phyloP scores from a whole-genome alignment of 352 stramenopile species.

The Pythium chondricola region DNA sequence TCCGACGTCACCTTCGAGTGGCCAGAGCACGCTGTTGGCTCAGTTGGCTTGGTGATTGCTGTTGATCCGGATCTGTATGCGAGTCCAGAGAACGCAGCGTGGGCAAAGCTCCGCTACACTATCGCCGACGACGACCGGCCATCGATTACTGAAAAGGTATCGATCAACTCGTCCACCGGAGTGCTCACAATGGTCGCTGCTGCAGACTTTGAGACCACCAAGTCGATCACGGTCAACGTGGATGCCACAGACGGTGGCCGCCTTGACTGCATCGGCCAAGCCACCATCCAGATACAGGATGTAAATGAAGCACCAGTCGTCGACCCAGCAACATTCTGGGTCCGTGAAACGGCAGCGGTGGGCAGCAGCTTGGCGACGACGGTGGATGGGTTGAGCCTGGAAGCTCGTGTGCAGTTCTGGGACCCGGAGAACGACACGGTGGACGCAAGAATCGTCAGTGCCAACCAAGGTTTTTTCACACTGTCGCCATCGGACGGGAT shows the following conservation, averaged over 20 bases:
- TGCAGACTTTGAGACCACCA: constrained; percentile 17
- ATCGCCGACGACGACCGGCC: constrained; percentile 1
- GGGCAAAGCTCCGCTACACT: constrained; percentile 11
- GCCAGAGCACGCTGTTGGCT: constrained; percentile 17
- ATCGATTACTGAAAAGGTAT: neutral
- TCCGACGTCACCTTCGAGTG: constrained; percentile 2
- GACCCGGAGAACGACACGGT: constrained; percentile 61
- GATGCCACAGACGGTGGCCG: constrained; percentile 17
- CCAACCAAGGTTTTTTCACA: constrained; percentile 24
- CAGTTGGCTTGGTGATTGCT: constrained; percentile 6
- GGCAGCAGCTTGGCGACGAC: constrained; percentile 5
- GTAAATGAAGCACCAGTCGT: constrained; percentile 40
- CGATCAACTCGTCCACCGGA: constrained; percentile 15
- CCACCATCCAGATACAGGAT: constrained; percentile 17
- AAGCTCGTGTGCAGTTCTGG: constrained; percentile 27
- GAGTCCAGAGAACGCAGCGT: neutral
- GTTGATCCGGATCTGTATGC: constrained; percentile 16
- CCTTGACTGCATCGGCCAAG: constrained; percentile 8
- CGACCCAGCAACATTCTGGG: constrained; percentile 25
- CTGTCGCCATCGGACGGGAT: constrained; percentile 17
- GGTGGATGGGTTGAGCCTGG: constrained; percentile 1
- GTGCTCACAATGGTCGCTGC: constrained; percentile 7
- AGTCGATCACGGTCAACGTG: constrained; percentile 3
- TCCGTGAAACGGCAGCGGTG: constrained; percentile 28
- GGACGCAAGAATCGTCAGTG: constrained; percentile 6